These are phyloP conservation scores for Schizophyllum commune DNA, from an alignment of 1,284 basidiomycete species.

Conservation along the genomic window DNA sequence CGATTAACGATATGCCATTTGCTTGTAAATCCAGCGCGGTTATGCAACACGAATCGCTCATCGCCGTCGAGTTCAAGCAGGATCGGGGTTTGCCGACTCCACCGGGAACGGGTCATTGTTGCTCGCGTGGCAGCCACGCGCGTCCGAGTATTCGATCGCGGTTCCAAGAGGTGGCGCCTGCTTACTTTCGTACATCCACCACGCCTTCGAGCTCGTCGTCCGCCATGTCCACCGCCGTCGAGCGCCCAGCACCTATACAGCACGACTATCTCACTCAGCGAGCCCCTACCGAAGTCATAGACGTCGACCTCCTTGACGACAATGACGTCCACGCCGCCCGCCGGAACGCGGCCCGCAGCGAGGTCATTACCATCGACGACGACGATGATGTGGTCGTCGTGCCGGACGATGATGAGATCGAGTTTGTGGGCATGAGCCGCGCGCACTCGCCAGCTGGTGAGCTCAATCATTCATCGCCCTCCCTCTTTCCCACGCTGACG, in stretches of 20 bases:
- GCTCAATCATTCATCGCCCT: conserved; percentile 12
- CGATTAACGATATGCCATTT: no score
- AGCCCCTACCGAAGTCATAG: conserved; percentile 8
- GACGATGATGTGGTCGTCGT: conserved; percentile 32
- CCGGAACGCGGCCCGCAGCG: conserved; percentile 14
- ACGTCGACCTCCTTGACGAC: conserved; percentile 24
- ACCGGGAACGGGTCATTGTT: not conserved
- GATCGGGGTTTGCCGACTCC: not conserved
- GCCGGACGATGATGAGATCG: conserved; percentile 30
- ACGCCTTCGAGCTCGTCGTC: not conserved
- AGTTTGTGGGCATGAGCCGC: not conserved
- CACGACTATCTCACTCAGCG: not conserved
- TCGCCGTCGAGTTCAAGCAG: not conserved
- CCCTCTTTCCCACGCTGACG: conserved; percentile 6
- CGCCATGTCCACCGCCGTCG: not conserved
- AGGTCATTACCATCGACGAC: conserved; percentile 31
- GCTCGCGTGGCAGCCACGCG: not conserved
- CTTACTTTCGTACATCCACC: not conserved
- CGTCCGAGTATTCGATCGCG: not conserved
- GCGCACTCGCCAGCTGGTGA: conserved; percentile 2
- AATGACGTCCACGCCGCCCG: conserved; percentile 9
- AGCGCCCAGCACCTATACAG: not conserved
- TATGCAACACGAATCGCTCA: no score
- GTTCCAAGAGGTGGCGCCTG: not conserved
- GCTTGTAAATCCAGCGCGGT: no score